Evolutionary conservation across 2,329 filamentous ascomycete genomes (phyloP).

Genomic region (Pseudogymnoascus sp.): DNA sequence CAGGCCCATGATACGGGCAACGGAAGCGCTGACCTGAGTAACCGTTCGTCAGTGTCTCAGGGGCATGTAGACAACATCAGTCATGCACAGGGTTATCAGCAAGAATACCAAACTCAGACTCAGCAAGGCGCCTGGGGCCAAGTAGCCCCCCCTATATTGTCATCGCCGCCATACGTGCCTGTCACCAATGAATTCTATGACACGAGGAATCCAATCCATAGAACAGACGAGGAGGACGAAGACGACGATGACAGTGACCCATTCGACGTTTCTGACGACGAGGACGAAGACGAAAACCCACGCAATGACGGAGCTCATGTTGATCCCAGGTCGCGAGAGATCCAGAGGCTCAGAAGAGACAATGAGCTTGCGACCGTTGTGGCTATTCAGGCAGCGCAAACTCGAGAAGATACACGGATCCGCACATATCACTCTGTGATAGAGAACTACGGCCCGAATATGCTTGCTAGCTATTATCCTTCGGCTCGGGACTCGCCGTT

Average conservation of each 20-base stretch:
- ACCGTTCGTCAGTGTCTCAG: neutral
- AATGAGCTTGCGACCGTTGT: conserved; percentile 26
- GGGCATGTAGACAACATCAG: neutral
- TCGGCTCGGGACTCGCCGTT: conserved; percentile 62
- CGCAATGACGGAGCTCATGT: neutral
- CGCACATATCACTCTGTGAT: conserved; percentile 40
- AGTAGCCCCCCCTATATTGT: neutral
- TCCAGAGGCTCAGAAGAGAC: conserved; percentile 10
- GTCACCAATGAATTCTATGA: neutral
- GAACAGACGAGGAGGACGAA: neutral
- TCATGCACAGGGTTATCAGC: neutral
- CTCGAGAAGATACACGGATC: conserved; percentile 28
- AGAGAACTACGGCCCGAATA: conserved; percentile 33
- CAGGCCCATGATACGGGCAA: neutral
- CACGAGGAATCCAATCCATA: neutral
- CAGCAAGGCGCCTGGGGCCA: neutral
- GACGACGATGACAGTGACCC: conserved; percentile 27
- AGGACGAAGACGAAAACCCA: conserved; percentile 47
- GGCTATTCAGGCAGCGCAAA: conserved; percentile 24
- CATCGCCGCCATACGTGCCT: neutral
- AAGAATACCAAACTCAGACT: neutral
- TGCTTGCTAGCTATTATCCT: conserved; percentile 59
- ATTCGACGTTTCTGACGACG: conserved; percentile 50
- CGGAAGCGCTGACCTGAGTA: neutral
- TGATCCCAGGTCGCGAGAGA: neutral